Conservation (phyloP, 805 yeast genomes). For the Candida boleticola region DNA sequence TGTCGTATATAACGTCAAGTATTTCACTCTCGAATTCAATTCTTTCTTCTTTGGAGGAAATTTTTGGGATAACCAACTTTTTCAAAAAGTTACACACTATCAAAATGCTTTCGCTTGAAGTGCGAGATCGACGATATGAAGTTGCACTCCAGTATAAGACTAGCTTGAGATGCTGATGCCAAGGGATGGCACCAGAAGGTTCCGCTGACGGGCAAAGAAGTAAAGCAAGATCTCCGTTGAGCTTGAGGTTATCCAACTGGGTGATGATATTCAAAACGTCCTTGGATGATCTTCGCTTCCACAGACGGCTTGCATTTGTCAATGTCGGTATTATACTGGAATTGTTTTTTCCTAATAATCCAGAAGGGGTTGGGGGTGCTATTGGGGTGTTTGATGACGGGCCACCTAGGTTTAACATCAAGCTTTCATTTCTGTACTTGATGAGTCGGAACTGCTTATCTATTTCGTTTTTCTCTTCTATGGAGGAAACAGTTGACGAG, state of each 20-base stretch:
- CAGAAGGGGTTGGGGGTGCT: neutral
- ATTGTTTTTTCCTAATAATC: neutral
- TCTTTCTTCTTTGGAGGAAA: constrained; percentile 20
- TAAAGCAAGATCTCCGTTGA: constrained; percentile 27
- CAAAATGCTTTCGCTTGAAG: constrained; percentile 29
- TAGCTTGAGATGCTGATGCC: constrained; percentile 36
- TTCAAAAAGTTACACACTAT: constrained; percentile 47
- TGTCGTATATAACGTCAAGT: constrained; percentile 35
- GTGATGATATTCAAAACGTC: constrained; percentile 34
- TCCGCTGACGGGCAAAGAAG: constrained; percentile 22
- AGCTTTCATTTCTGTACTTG: constrained; percentile 67
- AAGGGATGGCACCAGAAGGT: constrained; percentile 13
- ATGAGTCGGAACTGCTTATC: constrained; percentile 56
- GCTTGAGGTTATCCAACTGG: constrained; percentile 33
- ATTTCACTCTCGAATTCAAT: constrained; percentile 46
- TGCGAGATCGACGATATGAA: constrained; percentile 29
- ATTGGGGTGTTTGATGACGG: neutral
- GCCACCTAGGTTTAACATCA: constrained; percentile 50
- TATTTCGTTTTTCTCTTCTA: constrained; percentile 25
- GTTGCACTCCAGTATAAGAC: constrained; percentile 42
- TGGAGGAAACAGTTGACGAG: constrained; percentile 19
- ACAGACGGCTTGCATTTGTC: neutral
- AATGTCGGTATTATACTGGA: neutral
- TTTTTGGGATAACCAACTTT: constrained; percentile 28
- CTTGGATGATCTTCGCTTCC: constrained; percentile 14